phyloP scores from a whole-genome alignment of 2,329 filamentous ascomycete genomes.

The Lasiodiplodia sp. region DNA sequence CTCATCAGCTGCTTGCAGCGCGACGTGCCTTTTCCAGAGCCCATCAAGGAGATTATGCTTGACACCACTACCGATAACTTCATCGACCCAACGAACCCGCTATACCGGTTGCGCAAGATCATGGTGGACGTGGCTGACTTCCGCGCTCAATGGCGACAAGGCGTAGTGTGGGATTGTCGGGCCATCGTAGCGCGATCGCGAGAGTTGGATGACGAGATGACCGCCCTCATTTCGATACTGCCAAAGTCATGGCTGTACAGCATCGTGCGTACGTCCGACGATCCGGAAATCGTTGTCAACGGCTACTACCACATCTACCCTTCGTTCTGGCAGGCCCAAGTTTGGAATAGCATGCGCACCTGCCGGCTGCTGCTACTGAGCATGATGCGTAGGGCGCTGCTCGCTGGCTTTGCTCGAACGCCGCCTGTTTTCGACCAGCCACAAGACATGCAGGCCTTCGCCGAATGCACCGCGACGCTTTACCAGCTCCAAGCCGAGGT shows the following conservation, averaged over 20 bases:
- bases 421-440: conserved; percentile 38
- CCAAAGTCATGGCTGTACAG: conserved; percentile 4
- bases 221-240: not conserved
- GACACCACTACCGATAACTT: not conserved
- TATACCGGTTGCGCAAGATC: conserved; percentile 17
- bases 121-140: conserved; percentile 25
- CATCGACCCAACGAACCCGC: conserved; percentile 13
- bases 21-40: conserved; percentile 14
- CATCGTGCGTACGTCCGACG: conserved; percentile 8
- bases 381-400: conserved; percentile 36
- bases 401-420: conserved; percentile 36
- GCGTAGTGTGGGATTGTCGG: not conserved
- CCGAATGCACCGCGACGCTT: conserved; percentile 37
- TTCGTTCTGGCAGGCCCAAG: conserved; percentile 41
- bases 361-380: conserved; percentile 38
- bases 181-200: not conserved
- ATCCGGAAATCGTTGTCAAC: conserved; percentile 35
- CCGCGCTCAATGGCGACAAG: conserved; percentile 1
- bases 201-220: conserved; percentile 1
- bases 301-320: conserved; percentile 41
- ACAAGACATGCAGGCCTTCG: conserved; percentile 37
- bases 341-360: conserved; percentile 42
- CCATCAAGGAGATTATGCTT: conserved; percentile 19
- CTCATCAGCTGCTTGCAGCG: conserved; percentile 32
- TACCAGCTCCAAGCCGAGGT: conserved; percentile 42